Base-by-base conservation (phyloP, 1,284 basidiomycete species). In the Porphyrellus sp. region DNA sequence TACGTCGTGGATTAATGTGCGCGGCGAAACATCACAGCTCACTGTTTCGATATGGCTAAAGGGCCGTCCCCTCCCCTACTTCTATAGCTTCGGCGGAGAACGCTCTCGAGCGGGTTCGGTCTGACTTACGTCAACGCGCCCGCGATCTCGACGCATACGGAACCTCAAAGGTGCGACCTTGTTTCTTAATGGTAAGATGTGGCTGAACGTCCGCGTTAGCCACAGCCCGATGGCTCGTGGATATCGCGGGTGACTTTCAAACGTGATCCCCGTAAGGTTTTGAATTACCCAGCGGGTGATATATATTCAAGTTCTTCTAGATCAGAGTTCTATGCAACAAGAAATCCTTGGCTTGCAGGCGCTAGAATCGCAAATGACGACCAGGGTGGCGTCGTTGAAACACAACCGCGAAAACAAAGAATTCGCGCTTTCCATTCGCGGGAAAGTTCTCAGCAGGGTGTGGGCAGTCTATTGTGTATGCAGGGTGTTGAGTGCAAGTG, bases 381-480 rank as follows among this genome's bases (percentile, higher is more conserved):
- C 74, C 7, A 82, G 82, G 54, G 60, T 89, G 6, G 75, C 79
- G 31, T 67, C 68, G 2, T 70, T 89, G 47, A 76, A 76, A 46
- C 73, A 73, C 42, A 73, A 74, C 4, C 77, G 77, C 23, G 74
- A 78, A 28, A 70, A 74, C 21, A 77, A 75, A 20, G 70, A 73
- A 59, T 86, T 80, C 57, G 68, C 78, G 8, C 63, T 70, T 8
- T 89, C 88, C 0, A 62, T 85, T 44, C 72, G 71, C 49, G 86
- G 87, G 1, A 73, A 70, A 46, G 43, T 83, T 5, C 70, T 78
- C 59, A 75, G 75, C 55, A 69, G 73, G 21, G 20, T 81, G 1
- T 87, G 89, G 64, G 85, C 83, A 5, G 54, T 81, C 4, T 91
- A 90, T 64, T 91, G 87, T 60, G 67, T 81, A 5, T 76, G 83